Evolutionary conservation across 139 green algal genomes (phyloP).

Genomic region (Ettlia oleoabundans): DNA sequence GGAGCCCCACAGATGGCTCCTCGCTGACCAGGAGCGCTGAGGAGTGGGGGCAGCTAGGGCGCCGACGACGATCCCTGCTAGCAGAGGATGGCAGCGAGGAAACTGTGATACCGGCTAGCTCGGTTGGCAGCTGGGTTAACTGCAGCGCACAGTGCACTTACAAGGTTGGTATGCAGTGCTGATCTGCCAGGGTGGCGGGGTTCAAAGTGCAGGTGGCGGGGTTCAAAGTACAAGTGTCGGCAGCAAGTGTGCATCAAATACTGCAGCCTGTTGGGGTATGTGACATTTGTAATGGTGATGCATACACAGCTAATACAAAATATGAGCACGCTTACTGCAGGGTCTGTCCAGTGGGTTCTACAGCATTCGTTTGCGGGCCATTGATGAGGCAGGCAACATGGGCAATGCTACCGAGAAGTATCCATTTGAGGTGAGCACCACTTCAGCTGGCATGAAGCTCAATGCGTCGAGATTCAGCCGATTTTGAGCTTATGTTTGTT

Average conservation of each 20-base stretch:
- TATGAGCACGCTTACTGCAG: too few relatives aligned
- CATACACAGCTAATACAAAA: too few relatives aligned
- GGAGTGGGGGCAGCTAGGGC: background rate
- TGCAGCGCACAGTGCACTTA: conserved; percentile 32
- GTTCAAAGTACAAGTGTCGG: too few relatives aligned
- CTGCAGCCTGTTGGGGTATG: too few relatives aligned
- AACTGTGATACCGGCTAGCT: background rate
- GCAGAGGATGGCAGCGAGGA: background rate
- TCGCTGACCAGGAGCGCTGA: background rate
- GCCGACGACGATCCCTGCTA: conserved; percentile 2
- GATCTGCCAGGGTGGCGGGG: too few relatives aligned
- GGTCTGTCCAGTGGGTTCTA: conserved; percentile 40
- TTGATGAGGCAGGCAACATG: conserved; percentile 54
- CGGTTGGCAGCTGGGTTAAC: conserved; percentile 42
- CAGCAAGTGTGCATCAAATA: too few relatives aligned
- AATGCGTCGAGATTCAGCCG: background rate
- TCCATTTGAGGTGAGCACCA: conserved; percentile 32
- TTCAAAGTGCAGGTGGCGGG: too few relatives aligned
- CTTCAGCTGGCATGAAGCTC: too few relatives aligned
- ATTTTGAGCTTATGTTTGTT: background rate
- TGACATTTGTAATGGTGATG: too few relatives aligned
- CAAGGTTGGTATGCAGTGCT: too few relatives aligned
- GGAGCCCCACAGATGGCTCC: background rate
- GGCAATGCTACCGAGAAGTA: conserved; percentile 25
- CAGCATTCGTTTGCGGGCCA: conserved; percentile 31